phyloP scores from a whole-genome alignment of 208 protist species.

The Crithidia fasciculata region DNA sequence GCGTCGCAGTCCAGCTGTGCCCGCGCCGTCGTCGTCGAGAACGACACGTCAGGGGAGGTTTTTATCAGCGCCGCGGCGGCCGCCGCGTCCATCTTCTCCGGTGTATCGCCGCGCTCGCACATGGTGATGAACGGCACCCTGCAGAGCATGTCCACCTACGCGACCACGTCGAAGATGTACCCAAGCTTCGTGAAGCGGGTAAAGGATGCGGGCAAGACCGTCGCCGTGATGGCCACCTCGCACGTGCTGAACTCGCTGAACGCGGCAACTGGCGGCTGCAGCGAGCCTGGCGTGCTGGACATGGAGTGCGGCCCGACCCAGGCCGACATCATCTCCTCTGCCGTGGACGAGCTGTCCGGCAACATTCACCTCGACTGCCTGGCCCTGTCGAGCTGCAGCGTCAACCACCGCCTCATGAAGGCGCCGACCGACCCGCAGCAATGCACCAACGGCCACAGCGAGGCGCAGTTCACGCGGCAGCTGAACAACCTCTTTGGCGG shows the following conservation, averaged over 20 bases:
- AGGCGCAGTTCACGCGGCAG: slow-evolving; percentile 49
- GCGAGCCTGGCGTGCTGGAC: slow-evolving; percentile 66
- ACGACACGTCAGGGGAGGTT: slow-evolving; percentile 31
- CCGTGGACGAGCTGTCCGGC: slow-evolving; percentile 27
- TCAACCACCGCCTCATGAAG: slow-evolving; percentile 37
- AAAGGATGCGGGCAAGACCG: slow-evolving; percentile 38
- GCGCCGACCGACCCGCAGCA: slow-evolving; percentile 30
- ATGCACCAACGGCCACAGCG: slow-evolving; percentile 45
- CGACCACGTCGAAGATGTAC: slow-evolving; percentile 45
- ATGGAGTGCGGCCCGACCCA: slow-evolving; percentile 59
- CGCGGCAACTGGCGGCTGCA: slow-evolving; percentile 44
- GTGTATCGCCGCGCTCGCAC: slow-evolving; percentile 55
- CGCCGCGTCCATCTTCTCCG: slow-evolving; percentile 66
- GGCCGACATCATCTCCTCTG: slow-evolving; percentile 18
- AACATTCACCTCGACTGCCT: slow-evolving; percentile 57
- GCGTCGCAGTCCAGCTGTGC: slow-evolving; percentile 53
- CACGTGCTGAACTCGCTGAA: slow-evolving; percentile 64
- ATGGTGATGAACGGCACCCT: slow-evolving; percentile 52
- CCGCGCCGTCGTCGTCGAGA: slow-evolving; percentile 56
- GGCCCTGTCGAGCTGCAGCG: slow-evolving; percentile 60
- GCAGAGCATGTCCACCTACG: slow-evolving; percentile 40
- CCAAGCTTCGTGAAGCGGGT: slow-evolving; percentile 63
- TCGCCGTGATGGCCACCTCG: slow-evolving; percentile 54
- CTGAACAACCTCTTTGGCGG: slow-evolving; percentile 57
- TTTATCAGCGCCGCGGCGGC: slow-evolving; percentile 51